These are phyloP conservation scores for Flagelloscypha sp. DNA, from an alignment of 768 basidiomycete species.

Conservation along the genomic window DNA sequence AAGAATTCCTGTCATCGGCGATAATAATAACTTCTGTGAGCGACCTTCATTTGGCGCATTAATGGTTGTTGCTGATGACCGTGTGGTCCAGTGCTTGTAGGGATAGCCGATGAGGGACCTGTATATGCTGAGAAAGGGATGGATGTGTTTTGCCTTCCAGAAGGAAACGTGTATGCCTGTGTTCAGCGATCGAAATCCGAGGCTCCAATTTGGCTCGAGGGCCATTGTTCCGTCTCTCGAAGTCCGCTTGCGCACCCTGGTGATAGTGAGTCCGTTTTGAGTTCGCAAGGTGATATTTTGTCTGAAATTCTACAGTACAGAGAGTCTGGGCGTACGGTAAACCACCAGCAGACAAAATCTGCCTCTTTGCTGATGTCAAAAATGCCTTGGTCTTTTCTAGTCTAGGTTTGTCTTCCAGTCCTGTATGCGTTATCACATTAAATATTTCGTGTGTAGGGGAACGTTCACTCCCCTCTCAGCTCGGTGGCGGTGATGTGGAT, in stretches of 20 bases:
- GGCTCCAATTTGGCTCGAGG: constrained; percentile 48
- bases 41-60: no score
- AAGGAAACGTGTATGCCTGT: constrained; percentile 62
- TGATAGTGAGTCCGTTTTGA: constrained; percentile 43
- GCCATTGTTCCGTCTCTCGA: constrained; percentile 54
- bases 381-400: constrained; percentile 70
- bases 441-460: constrained; percentile 27
- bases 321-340: constrained; percentile 63
- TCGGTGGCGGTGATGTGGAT: constrained; percentile 75
- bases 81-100: constrained; percentile 61
- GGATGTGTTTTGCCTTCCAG: constrained; percentile 45
- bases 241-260: constrained; percentile 74
- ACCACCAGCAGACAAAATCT: constrained; percentile 48
- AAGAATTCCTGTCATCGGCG: constrained; percentile 62
- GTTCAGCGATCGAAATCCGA: constrained; percentile 42
- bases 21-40: no score
- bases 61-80: no score
- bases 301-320: constrained; percentile 38
- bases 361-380: constrained; percentile 50
- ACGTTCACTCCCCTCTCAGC: constrained; percentile 58
- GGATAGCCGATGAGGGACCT: constrained; percentile 77
- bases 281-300: neutral
- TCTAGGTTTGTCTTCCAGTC: constrained; percentile 31
- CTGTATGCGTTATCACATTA: neutral
- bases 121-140: constrained; percentile 40